Conservation (phyloP, 306 rosid genomes). For the Begonia peltatifolia region DNA sequence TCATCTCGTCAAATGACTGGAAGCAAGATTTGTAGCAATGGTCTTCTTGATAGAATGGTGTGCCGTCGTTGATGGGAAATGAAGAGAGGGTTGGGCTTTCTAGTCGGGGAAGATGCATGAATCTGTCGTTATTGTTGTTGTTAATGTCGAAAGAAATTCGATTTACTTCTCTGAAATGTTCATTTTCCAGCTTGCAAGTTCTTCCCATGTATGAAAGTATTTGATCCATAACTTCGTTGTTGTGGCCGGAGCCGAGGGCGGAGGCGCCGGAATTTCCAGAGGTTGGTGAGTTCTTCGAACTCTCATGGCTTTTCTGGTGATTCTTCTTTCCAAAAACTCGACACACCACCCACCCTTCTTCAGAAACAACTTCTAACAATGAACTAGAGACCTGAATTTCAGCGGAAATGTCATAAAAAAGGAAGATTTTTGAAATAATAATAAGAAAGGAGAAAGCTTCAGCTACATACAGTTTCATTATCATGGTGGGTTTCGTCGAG, state of each 20-base stretch:
- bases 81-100: slow-evolving; percentile 29
- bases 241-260: slow-evolving; percentile 9
- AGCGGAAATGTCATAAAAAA: background rate
- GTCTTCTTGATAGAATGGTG: slow-evolving; percentile 11
- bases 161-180: background rate
- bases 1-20: slow-evolving; percentile 18
- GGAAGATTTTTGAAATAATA: background rate
- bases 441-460: no score
- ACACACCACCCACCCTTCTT: slow-evolving; percentile 52
- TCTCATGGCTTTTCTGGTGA: slow-evolving; percentile 31
- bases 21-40: slow-evolving; percentile 5
- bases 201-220: slow-evolving; percentile 46
- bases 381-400: slow-evolving; percentile 21
- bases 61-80: slow-evolving; percentile 8
- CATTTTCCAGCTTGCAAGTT: slow-evolving; percentile 35
- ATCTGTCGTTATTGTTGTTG: slow-evolving; percentile 13
- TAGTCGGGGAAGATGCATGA: slow-evolving; percentile 40
- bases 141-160: slow-evolving; percentile 5
- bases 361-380: slow-evolving; percentile 15
- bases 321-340: slow-evolving; percentile 48
- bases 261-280: slow-evolving; percentile 14
- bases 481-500: slow-evolving; percentile 30
- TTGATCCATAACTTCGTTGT: slow-evolving; percentile 38
- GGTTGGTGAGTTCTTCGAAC: slow-evolving; percentile 23
- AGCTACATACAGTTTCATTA: slow-evolving; percentile 15